phyloP scores from a whole-genome alignment of 2,329 filamentous ascomycete species.

The Cercospora berteroae region DNA sequence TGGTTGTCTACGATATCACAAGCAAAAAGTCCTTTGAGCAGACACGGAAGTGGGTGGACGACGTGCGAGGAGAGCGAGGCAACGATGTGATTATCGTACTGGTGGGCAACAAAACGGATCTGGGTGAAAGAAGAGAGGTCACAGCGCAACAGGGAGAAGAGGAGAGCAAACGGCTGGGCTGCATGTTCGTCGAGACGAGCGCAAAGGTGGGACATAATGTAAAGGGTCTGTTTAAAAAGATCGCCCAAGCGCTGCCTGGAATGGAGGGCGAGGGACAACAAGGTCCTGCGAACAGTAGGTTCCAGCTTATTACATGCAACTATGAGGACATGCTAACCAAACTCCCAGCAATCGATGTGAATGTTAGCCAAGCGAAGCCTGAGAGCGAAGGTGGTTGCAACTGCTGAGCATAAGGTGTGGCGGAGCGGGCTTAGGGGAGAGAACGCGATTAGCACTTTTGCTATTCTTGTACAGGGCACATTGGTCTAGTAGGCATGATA shows the following conservation, averaged over 20 bases:
- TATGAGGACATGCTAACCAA: constrained; percentile 21
- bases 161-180: constrained; percentile 93
- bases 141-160: constrained; percentile 96
- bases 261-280: constrained; percentile 90
- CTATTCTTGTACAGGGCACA: constrained; percentile 9
- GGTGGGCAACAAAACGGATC: constrained; percentile 98
- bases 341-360: constrained; percentile 38
- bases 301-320: background rate
- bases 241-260: constrained; percentile 93
- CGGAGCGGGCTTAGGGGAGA: background rate
- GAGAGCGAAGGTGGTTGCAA: constrained; percentile 41
- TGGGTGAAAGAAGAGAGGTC: constrained; percentile 97
- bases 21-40: constrained; percentile 91
- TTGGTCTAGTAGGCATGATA: background rate
- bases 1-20: constrained; percentile 96
- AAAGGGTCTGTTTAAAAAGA: constrained; percentile 94
- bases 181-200: constrained; percentile 99
- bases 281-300: constrained; percentile 76
- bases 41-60: constrained; percentile 98
- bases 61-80: constrained; percentile 91
- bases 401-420: constrained; percentile 29
- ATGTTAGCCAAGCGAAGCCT: constrained; percentile 37
- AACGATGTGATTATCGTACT: constrained; percentile 99
- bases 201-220: constrained; percentile 98
- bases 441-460: background rate